A percentile compares a stretch with the other conserved stretches of the same genome.
Evolutionary conservation across 345 rosid species (phyloP).

Genomic region (Dovyalis caffra): DNA sequence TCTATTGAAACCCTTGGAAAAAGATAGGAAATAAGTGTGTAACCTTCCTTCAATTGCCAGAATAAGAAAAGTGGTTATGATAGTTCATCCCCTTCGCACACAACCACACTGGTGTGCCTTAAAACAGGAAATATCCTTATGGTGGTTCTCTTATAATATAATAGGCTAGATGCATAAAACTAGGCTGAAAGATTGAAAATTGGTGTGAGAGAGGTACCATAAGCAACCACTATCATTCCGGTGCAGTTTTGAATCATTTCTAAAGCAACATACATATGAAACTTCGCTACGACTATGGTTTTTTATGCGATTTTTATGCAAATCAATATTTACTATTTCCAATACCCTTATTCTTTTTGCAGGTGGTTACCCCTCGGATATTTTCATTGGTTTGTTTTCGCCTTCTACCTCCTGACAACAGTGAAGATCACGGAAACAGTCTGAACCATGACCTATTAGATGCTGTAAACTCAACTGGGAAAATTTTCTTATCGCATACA

Average conservation of each 20-base stretch:
- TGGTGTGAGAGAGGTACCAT: not conserved
- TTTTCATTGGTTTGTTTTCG: slow-evolving; percentile 83
- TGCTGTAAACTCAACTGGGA: slow-evolving; percentile 76
- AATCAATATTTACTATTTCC: not conserved
- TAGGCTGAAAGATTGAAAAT: not conserved
- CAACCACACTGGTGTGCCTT: not conserved
- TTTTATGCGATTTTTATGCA: not conserved
- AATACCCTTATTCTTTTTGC: slow-evolving; percentile 14
- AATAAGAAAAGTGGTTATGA: not conserved
- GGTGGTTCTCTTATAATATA: not conserved
- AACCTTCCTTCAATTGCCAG: not conserved
- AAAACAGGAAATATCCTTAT: not conserved
- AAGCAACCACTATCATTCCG: not conserved
- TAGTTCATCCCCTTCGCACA: not conserved
- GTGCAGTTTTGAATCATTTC: not conserved
- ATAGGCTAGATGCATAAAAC: not conserved
- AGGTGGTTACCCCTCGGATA: slow-evolving; percentile 72
- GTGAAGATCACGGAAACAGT: slow-evolving; percentile 45
- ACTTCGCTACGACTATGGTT: not conserved
- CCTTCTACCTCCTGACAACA: slow-evolving; percentile 34
- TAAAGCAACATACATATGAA: not conserved
- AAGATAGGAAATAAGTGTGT: not conserved
- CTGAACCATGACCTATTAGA: slow-evolving; percentile 63
- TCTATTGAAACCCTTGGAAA: too few relatives aligned
- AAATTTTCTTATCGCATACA: slow-evolving; percentile 75